These are phyloP conservation scores for Parastagonospora nodorum DNA, from an alignment of 2,329 filamentous ascomycete species.

Conservation along the genomic window DNA sequence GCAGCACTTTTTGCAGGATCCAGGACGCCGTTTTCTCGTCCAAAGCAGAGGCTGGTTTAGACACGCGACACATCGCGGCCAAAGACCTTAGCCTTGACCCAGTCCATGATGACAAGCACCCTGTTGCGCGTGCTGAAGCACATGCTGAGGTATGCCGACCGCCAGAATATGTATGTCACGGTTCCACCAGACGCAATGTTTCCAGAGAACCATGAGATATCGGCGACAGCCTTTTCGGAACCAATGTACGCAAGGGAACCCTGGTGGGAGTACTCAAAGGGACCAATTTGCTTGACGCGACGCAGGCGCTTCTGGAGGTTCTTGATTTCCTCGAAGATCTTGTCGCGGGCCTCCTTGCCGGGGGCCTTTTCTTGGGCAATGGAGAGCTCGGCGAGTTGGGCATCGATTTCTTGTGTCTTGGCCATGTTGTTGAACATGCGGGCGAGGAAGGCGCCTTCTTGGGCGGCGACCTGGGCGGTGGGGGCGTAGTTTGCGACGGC, in stretches of 20 bases:
- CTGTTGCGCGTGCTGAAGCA: constrained; percentile 99
- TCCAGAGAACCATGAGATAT: constrained; percentile 96
- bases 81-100: constrained; percentile 96
- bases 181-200: constrained; percentile 93
- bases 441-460: constrained; percentile 94
- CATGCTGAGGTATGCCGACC: constrained; percentile 98
- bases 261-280: constrained; percentile 98
- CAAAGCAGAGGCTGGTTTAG: constrained; percentile 6
- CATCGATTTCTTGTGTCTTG: constrained; percentile 84
- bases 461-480: constrained; percentile 92
- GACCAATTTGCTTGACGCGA: constrained; percentile 91
- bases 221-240: constrained; percentile 95
- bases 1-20: not conserved
- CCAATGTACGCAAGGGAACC: constrained; percentile 97
- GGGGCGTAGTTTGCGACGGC: constrained; percentile 97
- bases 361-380: constrained; percentile 67
- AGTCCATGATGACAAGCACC: constrained; percentile 89
- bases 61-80: constrained; percentile 92
- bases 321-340: constrained; percentile 77
- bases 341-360: constrained; percentile 63
- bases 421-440: constrained; percentile 99
- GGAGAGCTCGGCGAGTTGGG: constrained; percentile 72
- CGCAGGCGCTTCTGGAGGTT: constrained; percentile 83
- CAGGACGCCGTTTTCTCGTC: not conserved
- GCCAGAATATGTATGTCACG: constrained; percentile 97